A percentile compares a stretch with the other conserved stretches of the same genome.
phyloP scores from a whole-genome alignment of 2,329 filamentous ascomycete genomes.

The Aspergillus sp. region DNA sequence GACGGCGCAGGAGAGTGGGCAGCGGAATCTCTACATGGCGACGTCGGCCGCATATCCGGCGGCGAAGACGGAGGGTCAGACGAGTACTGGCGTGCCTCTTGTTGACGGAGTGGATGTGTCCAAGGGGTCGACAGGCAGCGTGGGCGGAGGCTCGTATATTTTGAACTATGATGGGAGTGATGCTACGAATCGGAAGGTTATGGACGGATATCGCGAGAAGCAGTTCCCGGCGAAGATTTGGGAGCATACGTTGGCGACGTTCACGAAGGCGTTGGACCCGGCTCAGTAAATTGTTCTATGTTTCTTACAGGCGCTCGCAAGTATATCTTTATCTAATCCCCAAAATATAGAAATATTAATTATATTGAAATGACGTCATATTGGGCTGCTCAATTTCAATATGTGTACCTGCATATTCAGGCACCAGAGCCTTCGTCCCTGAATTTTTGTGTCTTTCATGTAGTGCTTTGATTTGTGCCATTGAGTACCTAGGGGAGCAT shows the following conservation, averaged over 20 bases:
- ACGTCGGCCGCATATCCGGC: conserved; percentile 37
- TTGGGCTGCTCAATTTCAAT: too few species aligned
- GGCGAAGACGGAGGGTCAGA: conserved; percentile 1
- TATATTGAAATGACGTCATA: too few species aligned
- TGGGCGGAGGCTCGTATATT: conserved; percentile 31
- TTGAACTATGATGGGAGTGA: conserved; percentile 25
- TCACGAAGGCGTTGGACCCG: conserved; percentile 14
- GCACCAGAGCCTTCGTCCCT: too few species aligned
- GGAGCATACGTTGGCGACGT: conserved; percentile 30
- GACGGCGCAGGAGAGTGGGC: conserved; percentile 40
- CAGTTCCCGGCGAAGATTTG: conserved; percentile 30
- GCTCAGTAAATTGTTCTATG: neutral
- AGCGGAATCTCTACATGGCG: conserved; percentile 46
- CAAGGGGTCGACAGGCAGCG: conserved; percentile 25
- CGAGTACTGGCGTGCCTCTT: conserved; percentile 12
- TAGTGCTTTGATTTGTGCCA: too few species aligned
- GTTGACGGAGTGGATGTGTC: conserved; percentile 17
- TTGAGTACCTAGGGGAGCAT: too few species aligned
- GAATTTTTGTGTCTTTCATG: too few species aligned
- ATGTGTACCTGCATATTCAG: too few species aligned
- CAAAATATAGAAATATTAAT: too few species aligned
- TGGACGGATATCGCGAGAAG: conserved; percentile 29
- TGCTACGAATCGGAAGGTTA: conserved; percentile 17
- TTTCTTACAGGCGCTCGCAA: too few species aligned
- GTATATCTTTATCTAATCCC: too few species aligned